Base-by-base conservation (phyloP, 192 early-diverging fungal species). In the Dissophora ornata region DNA sequence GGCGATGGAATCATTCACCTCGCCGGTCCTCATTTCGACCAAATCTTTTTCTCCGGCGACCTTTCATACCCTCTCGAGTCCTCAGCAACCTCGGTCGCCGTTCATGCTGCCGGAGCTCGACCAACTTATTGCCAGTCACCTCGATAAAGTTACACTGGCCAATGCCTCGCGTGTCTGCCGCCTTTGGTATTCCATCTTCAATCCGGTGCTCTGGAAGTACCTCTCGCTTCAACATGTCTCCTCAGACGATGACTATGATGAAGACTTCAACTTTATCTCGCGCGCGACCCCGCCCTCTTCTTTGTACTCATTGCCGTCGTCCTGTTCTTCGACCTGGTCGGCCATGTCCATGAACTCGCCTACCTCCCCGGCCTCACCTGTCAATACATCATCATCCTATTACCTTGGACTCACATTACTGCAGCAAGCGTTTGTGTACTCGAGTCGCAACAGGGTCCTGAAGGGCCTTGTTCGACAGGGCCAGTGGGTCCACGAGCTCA, bases 61-160 rank as follows among this genome's bases (percentile, higher is more conserved):
- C 5, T 18, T 4, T 11, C 36, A 19, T 15, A 21, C 50, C 26
- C 62, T 26, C 25, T 16, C 18, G 24, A 18, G 9, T 6, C 22
- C n/a, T 30, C 49, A 16, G 15, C 19, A 18, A 19, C 49, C 26
- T 33, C 34, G 18, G 34, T 67, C 71, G 0, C 65, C 65, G 3
- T 77, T 77, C 46, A 57, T 67, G 65, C 59, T 77, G 2, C 73
- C 73, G 41, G 73, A 77, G 59, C 59, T 77, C 4, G 73, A 77
- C 40, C 57, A 64, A 12, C 59, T 62, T 22, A 57, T 77, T 30
- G 65, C 73, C 51, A 77, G 58, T 56, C 59, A 77, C 59, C 64
- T 77, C 52, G 73, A 77, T 45, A 41, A 22, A 24, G 19, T 18
- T 4, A 30, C 73, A 1, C 40, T 77, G 16, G 73, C 73, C 53